A percentile compares a stretch with the other conserved stretches of the same genome.
Conservation (phyloP, 306 rosid genomes). For the Quercus mongolica region DNA sequence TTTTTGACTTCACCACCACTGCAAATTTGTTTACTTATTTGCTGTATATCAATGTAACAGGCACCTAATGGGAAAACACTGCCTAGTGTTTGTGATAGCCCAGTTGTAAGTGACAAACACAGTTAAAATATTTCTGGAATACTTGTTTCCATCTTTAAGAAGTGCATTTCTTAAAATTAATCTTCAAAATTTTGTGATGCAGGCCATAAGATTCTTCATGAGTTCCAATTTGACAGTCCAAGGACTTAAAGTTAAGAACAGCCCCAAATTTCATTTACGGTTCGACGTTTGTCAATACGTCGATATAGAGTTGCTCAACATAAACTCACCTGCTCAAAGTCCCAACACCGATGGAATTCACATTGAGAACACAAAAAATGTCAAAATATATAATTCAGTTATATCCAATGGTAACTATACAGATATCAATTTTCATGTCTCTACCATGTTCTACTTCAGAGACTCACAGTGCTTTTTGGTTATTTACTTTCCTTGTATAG, state of each 20-base stretch:
- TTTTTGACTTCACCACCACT: neutral
- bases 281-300: conserved; percentile 44
- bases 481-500: conserved; percentile 7
- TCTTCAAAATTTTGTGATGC: neutral
- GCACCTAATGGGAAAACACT: conserved; percentile 28
- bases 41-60: conserved; percentile 22
- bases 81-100: conserved; percentile 54
- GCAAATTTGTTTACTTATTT: neutral
- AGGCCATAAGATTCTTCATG: conserved; percentile 49
- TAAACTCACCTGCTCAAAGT: conserved; percentile 38
- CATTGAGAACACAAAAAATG: conserved; percentile 43
- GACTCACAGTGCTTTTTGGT: neutral
- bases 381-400: conserved; percentile 34
- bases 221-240: conserved; percentile 37
- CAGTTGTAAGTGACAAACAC: conserved; percentile 42
- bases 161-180: neutral
- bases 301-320: conserved; percentile 32
- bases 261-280: conserved; percentile 44
- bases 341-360: conserved; percentile 66
- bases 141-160: neutral
- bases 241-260: conserved; percentile 44
- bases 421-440: neutral
- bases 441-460: neutral
- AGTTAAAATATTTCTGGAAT: neutral
- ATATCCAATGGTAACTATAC: conserved; percentile 36